These are phyloP conservation scores for Cornus kousa DNA, from an alignment of 148 eudicot species.

Conservation along the genomic window DNA sequence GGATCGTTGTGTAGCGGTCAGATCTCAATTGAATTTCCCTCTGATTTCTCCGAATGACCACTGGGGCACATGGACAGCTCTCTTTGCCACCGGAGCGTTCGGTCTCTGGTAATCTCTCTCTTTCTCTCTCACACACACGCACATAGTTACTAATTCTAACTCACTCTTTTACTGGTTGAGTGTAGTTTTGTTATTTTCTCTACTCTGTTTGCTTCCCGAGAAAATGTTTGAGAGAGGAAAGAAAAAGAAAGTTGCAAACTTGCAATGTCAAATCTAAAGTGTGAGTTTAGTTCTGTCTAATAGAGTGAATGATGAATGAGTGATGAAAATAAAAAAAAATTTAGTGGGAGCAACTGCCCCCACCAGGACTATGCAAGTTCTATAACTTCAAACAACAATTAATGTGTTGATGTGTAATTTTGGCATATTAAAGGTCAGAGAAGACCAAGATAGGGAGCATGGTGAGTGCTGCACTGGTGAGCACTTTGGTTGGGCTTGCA, in stretches of 20 bases:
- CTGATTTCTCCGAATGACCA: slow-evolving; percentile 67
- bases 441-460: slow-evolving; percentile 85
- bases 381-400: not conserved
- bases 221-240: too few species aligned
- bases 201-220: too few species aligned
- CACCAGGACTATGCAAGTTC: not conserved
- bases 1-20: slow-evolving; percentile 17
- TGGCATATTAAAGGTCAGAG: slow-evolving; percentile 68
- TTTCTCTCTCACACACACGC: too few species aligned
- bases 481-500: slow-evolving; percentile 76
- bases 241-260: too few species aligned
- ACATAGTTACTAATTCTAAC: too few species aligned
- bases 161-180: too few species aligned
- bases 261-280: too few species aligned
- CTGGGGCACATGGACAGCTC: slow-evolving; percentile 86
- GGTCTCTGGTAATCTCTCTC: slow-evolving; percentile 60
- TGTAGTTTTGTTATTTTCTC: too few species aligned
- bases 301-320: too few species aligned
- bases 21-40: slow-evolving; percentile 43
- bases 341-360: too few species aligned
- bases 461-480: slow-evolving; percentile 84
- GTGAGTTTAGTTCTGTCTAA: too few species aligned
- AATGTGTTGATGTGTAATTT: not conserved
- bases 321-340: too few species aligned
- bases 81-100: slow-evolving; percentile 69